Base-by-base conservation (phyloP, 352 stramenopile genomes). In the Phytophthora kernoviae region DNA sequence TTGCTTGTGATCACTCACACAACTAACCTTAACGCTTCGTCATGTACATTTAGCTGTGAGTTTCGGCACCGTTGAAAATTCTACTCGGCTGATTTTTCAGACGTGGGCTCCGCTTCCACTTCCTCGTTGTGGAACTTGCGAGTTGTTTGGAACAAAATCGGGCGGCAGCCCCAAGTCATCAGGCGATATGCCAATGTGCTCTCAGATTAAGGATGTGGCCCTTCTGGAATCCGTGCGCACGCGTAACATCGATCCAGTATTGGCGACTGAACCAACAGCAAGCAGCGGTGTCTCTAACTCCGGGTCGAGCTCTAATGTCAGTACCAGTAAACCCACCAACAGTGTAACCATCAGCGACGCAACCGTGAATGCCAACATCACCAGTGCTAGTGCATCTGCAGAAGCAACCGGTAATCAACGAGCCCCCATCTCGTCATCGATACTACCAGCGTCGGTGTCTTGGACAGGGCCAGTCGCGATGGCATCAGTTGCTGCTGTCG, bases 71-170 rank as follows among this genome's bases (percentile, higher is more conserved):
- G 4, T 15, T 17, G 62, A 59, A 10, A 61, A 65, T 44, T 44
- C n/a, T 2, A 61, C 47, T 21, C 36, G 24, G 4, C 41, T 63
- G 36, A 63, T 1, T 4, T 66, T 73, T 17, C 70, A 86, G 39
- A 56, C 73, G 30, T 90, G 77, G 80, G 32, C 33, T 18, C 57
- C 71, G 2, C 55, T 87, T 0, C 54, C 58, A n/a, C 59, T 87
- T 1, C 78, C 80, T 58, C 80, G 62, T 0, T 90, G 80, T 48
- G 78, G 79, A 18, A 68, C 73, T 4, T 90, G 80, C 26, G 69
- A 70, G 34, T n/a, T 48, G 2, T 88, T 87, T 75, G 76, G 76
- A 22, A 44, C 20, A 22, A 21, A 40, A 30, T 7, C 8, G 30
- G 30, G 47, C 14, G 26, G 42, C 15, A 33, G 10, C 7, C n/a